Conservation (phyloP, 176 grass and related monocot species). For the sorghum (Sorghum bicolor) region Sorghum_bicolor_NCBIv3 NC_012873.2:10611501-10612000, state of each 20-base stretch:
- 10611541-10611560: not conserved
- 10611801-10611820: not conserved
- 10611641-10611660: no score
- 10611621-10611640: no score
- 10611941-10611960: not conserved
- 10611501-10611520: not conserved
- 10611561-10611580: not conserved
- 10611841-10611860: not conserved
- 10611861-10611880: not conserved
- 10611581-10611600: not conserved
- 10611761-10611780: no score
- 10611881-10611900: not conserved
- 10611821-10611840: not conserved
- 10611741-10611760: no score
- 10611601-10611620: not conserved
- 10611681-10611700: no score
- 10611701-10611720: no score
- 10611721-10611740: no score
- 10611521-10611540: no score
- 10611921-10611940: not conserved
- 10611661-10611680: no score
- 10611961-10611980: not conserved
- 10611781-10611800: no score
- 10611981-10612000: not conserved
- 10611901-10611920: not conserved